These are phyloP conservation scores for Bidens hawaiensis DNA, from an alignment of 140 eudicot species.

Conservation along the genomic window DNA sequence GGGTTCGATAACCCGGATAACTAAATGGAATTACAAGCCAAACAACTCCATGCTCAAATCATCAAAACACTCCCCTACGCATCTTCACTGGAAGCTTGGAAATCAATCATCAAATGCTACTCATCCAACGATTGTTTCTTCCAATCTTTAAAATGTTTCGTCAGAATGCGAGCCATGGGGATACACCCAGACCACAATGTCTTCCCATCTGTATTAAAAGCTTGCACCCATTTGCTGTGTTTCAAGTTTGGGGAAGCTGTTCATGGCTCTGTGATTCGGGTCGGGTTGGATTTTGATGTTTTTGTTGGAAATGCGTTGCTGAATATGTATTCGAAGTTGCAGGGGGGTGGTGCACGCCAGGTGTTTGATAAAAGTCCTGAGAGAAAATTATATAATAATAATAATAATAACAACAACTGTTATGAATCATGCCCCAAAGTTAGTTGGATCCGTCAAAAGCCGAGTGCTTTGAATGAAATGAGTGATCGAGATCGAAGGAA, in stretches of 20 bases:
- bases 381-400: neutral
- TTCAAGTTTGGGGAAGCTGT: slow-evolving; percentile 64
- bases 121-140: slow-evolving; percentile 40
- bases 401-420: too few species aligned
- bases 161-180: slow-evolving; percentile 57
- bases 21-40: slow-evolving; percentile 46
- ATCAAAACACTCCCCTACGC: slow-evolving; percentile 34
- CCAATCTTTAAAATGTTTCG: slow-evolving; percentile 43
- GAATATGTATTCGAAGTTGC: slow-evolving; percentile 67
- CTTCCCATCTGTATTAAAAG: slow-evolving; percentile 68
- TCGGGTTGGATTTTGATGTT: slow-evolving; percentile 59
- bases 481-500: too few species aligned
- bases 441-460: too few species aligned
- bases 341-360: slow-evolving; percentile 20
- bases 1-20: too few species aligned
- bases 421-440: too few species aligned
- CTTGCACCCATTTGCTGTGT: slow-evolving; percentile 49
- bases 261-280: slow-evolving; percentile 55
- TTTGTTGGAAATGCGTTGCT: slow-evolving; percentile 66
- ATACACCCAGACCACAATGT: slow-evolving; percentile 58
- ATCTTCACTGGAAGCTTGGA: slow-evolving; percentile 53
- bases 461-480: too few species aligned
- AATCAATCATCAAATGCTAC: slow-evolving; percentile 58
- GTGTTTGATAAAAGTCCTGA: too few species aligned
- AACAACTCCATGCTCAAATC: slow-evolving; percentile 70